Base-by-base conservation (phyloP, 1,139 yeast genomes). In the Protomyces arabidopsidicola region DNA sequence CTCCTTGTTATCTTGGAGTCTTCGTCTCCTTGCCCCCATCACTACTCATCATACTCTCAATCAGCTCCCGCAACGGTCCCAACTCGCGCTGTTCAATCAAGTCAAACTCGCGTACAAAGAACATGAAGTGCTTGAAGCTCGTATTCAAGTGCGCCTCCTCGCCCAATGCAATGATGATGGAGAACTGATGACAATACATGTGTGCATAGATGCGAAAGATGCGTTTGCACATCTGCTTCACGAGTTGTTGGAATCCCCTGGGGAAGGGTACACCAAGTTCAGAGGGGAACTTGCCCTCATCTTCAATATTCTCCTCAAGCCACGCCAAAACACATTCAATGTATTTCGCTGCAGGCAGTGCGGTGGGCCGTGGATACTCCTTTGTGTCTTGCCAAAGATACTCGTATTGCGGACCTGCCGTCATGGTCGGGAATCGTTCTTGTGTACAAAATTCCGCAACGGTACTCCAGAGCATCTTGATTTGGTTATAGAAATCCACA, bases 391-490 rank as follows among this genome's bases (percentile, higher is more conserved):
- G 97, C 98, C 98, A 93, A 67, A 93, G 81, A 72, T 93, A 93
- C 75, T 93, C 98, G 52, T 69, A 68, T 42, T 57, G 65, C 16
- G 68, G 64, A 3, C 67, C 67, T 14, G 67, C 67, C 16, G 64
- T 62, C 99, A 93, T 93, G 66, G 95, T 78, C 2, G 98, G 98
- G 74, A 98, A 93, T 1, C 96, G 83, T 20, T 78, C 75, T 1
- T 98, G 97, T 0, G 97, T 89, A 74, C 99, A 93, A 72, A 93
- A 91, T 76, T 90, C 97, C 1, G 98, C 91, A 67, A 95, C 88
- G 4, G 98, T 86, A 12, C 98, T 97, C 72, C 93, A 93, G 6
- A 93, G 79, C 98, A 93, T 93, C 75, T 93, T 93, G 71, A 91
- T 87, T 75, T 93, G 99, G 74, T 91, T 91, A 77, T 88, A 93